Evolutionary conservation across 2,329 filamentous ascomycete genomes (phyloP), one percentile per base, ranked within the genome.

Genomic region (Ampelomyces quisqualis): DNA sequence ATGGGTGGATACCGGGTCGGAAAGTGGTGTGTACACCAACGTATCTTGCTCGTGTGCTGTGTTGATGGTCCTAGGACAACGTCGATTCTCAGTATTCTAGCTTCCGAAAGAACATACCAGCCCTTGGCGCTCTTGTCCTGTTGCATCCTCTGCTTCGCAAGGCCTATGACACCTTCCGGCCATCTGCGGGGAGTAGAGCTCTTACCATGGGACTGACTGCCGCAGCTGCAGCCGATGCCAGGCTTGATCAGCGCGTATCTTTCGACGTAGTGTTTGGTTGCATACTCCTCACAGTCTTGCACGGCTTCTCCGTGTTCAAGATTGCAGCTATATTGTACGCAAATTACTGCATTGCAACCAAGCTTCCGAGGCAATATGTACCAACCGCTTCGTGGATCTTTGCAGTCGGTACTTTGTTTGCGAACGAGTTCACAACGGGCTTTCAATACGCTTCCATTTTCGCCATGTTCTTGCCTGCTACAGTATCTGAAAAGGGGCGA

Each of bases 1-100:
- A 82, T 7, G 94, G 93, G 55, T 98, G 93, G 93, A 86, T 98
- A 42, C 86, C 86, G 6, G 91, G 91, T 18, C 86, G 91, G 44
- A 88, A 88, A 77, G 88, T 97, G 49, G 86, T 89, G 76, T 67
- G 57, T 53, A 30, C 20, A n/a, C 14, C 20, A 30, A 10, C 14
- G 18, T 3, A 21, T 20, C 13, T 23, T 3, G 40, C 32, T 42
- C 30, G 29, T 35, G 20, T 17, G 9, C 29, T 17, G 8, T 38
- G 8, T 43, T 54, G 17, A 53, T 40, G 17, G 21, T 8, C 27
- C 3, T 49, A 90, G 85, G 93, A 98, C 71, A 83, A 90, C 49
- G 93, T 90, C 26, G 93, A 98, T 70, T 70, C 79, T 21, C 93
- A 98, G 69, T 98, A 97, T 70, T 75, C 78, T 43, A 83, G 81